Evolutionary conservation across 345 rosid genomes (phyloP).

Genomic region (Capsella bursapastoris): DNA sequence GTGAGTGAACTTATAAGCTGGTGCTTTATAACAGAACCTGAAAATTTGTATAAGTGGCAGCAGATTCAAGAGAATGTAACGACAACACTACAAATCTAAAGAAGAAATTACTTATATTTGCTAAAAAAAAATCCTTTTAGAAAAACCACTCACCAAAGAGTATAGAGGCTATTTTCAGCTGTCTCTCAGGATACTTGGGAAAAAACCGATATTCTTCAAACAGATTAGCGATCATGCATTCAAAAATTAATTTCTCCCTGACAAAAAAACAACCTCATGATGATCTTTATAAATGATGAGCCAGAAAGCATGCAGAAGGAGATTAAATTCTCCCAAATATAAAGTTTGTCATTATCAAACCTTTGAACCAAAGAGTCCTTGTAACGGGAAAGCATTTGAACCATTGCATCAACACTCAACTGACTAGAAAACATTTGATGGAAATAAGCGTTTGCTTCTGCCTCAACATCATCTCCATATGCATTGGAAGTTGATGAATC

Average conservation of each 20-base stretch:
- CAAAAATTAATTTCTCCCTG: slow-evolving; percentile 92
- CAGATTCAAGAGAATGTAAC: slow-evolving; percentile 12
- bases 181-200: slow-evolving; percentile 96
- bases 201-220: slow-evolving; percentile 96
- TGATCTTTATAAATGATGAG: slow-evolving; percentile 10
- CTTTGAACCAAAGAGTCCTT: slow-evolving; percentile 82
- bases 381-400: slow-evolving; percentile 91
- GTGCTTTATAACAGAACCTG: slow-evolving; percentile 96
- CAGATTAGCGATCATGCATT: slow-evolving; percentile 94
- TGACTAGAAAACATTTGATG: slow-evolving; percentile 94
- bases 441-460: slow-evolving; percentile 92
- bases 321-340: slow-evolving; percentile 1
- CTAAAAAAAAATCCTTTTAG: background rate
- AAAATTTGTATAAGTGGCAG: slow-evolving; percentile 33
- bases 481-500: slow-evolving; percentile 72
- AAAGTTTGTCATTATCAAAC: slow-evolving; percentile 43
- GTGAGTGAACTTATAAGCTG: slow-evolving; percentile 93
- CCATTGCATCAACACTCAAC: slow-evolving; percentile 85
- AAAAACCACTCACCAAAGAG: slow-evolving; percentile 78
- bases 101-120: slow-evolving; percentile 5
- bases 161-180: slow-evolving; percentile 88
- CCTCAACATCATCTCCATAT: slow-evolving; percentile 82
- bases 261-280: slow-evolving; percentile 17
- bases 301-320: slow-evolving; percentile 9
- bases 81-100: slow-evolving; percentile 4